Evolutionary conservation across 768 basidiomycete genomes (phyloP), one percentile per base, ranked within the genome.

Genomic region (Filobasidium wieringae): DNA sequence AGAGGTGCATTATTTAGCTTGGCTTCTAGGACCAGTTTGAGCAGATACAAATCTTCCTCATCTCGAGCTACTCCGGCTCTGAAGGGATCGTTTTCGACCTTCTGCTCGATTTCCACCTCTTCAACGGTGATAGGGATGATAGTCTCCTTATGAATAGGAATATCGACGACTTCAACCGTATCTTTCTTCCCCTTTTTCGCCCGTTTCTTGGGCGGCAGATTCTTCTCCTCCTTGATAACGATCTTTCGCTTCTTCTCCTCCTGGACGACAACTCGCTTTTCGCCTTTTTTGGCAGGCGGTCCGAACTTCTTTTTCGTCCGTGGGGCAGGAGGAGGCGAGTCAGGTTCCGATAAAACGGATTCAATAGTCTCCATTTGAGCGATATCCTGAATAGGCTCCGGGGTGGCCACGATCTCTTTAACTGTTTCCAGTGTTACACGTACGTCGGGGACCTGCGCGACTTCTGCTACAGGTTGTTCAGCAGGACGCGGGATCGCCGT

Each of bases 1-100:
- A 55, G 7, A 58, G 63, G 53, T 5, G 41, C 59, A 14, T 63
- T 64, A 17, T 59, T 59, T n/a, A n/a, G n/a, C n/a, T 66, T 62
- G 37, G 65, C 64, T 29, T 70, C 65, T 51, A 75, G 54, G 22
- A 70, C 73, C 55, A 71, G 67, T 30, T 70, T 66, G 36, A 76
- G 64, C 62, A 84, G 90, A 74, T 85, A 93, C 15, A 87, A 70
- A 69, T 95, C 91, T 71, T 95, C 91, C 64, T 92, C 90, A 69
- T 93, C 91, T 34, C 83, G 79, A 62, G 85, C 85, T 12, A 88
- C 65, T 2, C 80, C 85, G 30, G 77, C 73, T 2, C 74, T 74
- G 32, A 83, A 58, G 24, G 73, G 72, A 49, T 75, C 70, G 31
- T 65, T 54, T 33, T 54, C 49, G 2, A 47, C 30, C 41, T 63